Conservation (phyloP, 176 grass and related monocot genomes). For the Elaeis guineensis region DNA sequence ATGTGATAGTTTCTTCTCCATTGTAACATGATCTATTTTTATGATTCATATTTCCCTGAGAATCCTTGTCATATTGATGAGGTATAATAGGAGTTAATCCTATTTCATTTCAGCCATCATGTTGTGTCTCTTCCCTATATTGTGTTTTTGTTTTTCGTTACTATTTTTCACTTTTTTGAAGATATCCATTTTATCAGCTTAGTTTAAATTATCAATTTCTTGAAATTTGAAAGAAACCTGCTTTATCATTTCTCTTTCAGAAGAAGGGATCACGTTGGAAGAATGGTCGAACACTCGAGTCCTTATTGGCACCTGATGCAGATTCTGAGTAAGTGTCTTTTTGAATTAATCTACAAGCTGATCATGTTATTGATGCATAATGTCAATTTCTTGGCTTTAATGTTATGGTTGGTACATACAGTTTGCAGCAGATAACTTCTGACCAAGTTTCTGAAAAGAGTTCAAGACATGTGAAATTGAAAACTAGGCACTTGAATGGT, state of each 20-base stretch:
- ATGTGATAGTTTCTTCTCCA: too few species aligned
- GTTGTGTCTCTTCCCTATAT: too few species aligned
- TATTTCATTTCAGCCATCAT: too few species aligned
- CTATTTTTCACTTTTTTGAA: too few species aligned
- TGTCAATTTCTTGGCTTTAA: background rate
- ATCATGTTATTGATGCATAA: slow-evolving; percentile 5
- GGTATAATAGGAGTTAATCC: too few species aligned
- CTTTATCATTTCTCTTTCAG: slow-evolving; percentile 34
- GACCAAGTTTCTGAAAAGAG: slow-evolving; percentile 51
- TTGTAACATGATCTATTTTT: too few species aligned
- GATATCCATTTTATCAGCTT: too few species aligned
- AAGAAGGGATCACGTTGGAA: slow-evolving; percentile 64
- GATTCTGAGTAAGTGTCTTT: slow-evolving; percentile 56
- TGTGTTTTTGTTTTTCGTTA: too few species aligned
- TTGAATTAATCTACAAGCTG: slow-evolving; percentile 5
- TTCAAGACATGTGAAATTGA: slow-evolving; percentile 72
- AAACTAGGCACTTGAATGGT: slow-evolving; percentile 32
- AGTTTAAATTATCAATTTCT: too few species aligned
- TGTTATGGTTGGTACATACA: slow-evolving; percentile 24
- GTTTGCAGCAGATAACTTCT: slow-evolving; percentile 36
- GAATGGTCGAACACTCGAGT: slow-evolving; percentile 84
- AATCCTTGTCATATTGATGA: too few species aligned
- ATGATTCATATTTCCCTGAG: too few species aligned
- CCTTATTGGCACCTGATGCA: slow-evolving; percentile 38
- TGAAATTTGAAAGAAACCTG: background rate